Base-by-base conservation (phyloP, 495 filamentous ascomycete genomes). In the Annulohypoxylon nitens region DNA sequence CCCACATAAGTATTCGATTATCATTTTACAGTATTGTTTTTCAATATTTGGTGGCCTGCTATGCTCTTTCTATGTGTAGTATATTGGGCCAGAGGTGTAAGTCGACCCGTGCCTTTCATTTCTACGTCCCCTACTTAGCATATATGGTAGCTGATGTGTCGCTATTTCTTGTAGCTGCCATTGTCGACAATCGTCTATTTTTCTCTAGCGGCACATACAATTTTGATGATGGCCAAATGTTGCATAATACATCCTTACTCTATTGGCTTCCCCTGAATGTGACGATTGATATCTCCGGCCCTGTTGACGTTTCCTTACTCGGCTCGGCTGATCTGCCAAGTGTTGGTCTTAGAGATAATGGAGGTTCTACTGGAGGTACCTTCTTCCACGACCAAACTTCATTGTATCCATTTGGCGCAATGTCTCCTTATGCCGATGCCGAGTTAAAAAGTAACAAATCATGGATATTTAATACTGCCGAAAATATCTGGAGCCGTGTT, bases 21-120 rank as follows among this genome's bases (percentile, higher is more conserved):
- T 33, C 14, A 12, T 36, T 1, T n/a, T 57, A 37, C 53, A 18
- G 16, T 57, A 57, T 36, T 30, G 26, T 7, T 36, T n/a, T 57
- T 18, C 33, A 36, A 16, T n/a, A 36, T 36, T 33, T 36, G 4
- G n/a, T 12, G 36, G 4, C 10, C 16, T 91, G 72, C 26, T 45
- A 39, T 8, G 61, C 45, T 11, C 59, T 43, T 23, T 48, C 59
- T 16, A 0, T 64, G 11, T 53, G 47, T n/a, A 34, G 61, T 25
- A 64, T 64, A 1, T 3, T 64, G 34, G 47, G 39, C 8, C 61
- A 64, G 14, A 64, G 61, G 26, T 37, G 61, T 64, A 16, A 64
- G 61, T 51, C 20, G 8, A 8, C n/a, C 23, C 12, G n/a, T 30
- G 2, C 25, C 18, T 23, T 18, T 12, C 36, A 12, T 57, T 37